Conservation (phyloP, 768 basidiomycete species). For the Termitomyces sp. region DNA sequence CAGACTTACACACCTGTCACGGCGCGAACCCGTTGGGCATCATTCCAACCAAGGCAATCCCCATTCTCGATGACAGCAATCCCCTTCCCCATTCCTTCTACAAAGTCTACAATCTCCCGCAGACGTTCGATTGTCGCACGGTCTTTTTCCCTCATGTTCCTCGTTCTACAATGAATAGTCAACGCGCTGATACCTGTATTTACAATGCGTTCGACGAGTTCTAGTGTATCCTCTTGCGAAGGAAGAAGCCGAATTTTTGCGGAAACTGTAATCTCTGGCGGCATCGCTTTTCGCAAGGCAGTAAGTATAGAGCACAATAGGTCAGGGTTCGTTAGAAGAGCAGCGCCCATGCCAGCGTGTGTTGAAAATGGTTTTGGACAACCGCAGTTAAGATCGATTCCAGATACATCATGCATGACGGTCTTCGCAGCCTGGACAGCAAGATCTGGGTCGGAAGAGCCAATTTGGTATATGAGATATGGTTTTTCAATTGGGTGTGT, state of each 20-base stretch:
- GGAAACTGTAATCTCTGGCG: slow-evolving; percentile 78
- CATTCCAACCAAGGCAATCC: slow-evolving; percentile 77
- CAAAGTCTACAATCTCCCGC: slow-evolving; percentile 82
- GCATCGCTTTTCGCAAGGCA: slow-evolving; percentile 67
- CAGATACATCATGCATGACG: slow-evolving; percentile 85
- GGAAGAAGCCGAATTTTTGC: slow-evolving; percentile 92
- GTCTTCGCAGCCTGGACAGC: slow-evolving; percentile 89
- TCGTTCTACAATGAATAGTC: slow-evolving; percentile 93
- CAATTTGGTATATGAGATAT: slow-evolving; percentile 93
- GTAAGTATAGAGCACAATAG: slow-evolving; percentile 84
- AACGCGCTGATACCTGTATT: slow-evolving; percentile 84
- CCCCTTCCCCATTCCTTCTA: slow-evolving; percentile 64
- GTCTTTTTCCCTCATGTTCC: slow-evolving; percentile 84
- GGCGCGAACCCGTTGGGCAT: slow-evolving; percentile 68
- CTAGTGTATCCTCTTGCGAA: slow-evolving; percentile 81
- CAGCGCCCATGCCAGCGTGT: slow-evolving; percentile 94
- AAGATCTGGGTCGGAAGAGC: slow-evolving; percentile 82
- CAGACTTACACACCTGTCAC: slow-evolving; percentile 54
- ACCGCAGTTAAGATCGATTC: slow-evolving; percentile 96
- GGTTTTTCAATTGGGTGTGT: slow-evolving; percentile 94
- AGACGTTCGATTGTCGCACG: slow-evolving; percentile 74
- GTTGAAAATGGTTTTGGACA: slow-evolving; percentile 97
- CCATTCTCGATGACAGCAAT: slow-evolving; percentile 95
- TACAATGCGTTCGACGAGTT: slow-evolving; percentile 84
- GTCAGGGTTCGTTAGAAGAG: slow-evolving; percentile 88